Conservation (phyloP, 176 grass and related monocot species). For the Lolium rigidum region DNA sequence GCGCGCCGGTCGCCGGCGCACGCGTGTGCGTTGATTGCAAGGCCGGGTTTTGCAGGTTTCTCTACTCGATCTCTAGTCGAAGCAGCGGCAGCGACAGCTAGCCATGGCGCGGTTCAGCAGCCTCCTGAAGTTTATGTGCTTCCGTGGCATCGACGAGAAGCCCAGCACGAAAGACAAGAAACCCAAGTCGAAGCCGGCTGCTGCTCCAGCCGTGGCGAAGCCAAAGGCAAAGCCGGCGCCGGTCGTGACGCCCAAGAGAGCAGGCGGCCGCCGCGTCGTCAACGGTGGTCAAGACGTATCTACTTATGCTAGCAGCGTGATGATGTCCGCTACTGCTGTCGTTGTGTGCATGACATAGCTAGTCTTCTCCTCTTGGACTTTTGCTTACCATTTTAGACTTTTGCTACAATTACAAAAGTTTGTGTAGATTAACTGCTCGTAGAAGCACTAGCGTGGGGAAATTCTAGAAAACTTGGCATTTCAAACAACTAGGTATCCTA, state of each 20-base stretch:
- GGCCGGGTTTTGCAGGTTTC: no score
- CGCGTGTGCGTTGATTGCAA: background rate
- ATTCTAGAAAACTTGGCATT: background rate
- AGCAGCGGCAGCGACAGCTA: background rate
- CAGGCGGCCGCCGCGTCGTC: background rate
- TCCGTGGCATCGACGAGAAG: background rate
- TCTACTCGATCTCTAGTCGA: background rate
- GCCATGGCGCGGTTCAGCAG: background rate
- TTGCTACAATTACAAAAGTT: background rate
- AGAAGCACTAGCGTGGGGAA: background rate
- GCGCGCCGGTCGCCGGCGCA: background rate
- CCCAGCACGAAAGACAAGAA: background rate
- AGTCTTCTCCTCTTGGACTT: no score
- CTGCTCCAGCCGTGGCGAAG: background rate
- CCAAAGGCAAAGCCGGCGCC: background rate
- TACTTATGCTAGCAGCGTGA: background rate
- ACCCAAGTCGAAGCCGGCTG: background rate
- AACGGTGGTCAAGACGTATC: background rate
- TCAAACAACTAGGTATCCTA: background rate
- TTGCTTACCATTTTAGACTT: no score
- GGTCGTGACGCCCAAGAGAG: background rate
- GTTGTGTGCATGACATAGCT: background rate
- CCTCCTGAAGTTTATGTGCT: background rate
- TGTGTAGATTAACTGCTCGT: background rate
- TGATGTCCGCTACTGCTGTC: background rate